Evolutionary conservation across 495 filamentous ascomycete genomes (phyloP).

Genomic region (Trichoderma gamsii): DNA sequence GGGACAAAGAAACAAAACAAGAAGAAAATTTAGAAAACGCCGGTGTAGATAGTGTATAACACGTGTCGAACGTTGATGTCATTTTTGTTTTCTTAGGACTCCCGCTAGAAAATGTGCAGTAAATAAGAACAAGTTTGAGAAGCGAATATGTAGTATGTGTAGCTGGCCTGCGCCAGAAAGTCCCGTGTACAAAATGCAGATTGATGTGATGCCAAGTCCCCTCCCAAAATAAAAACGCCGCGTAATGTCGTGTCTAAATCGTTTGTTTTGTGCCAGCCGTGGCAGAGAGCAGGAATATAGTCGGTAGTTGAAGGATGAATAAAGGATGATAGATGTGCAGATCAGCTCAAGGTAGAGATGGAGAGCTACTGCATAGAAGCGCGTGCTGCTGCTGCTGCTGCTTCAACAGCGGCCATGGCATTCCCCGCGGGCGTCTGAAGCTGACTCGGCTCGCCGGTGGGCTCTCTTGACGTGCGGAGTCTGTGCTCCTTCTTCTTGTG

Average conservation of each 20-base stretch:
- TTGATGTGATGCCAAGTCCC: background rate
- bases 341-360: background rate
- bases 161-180: background rate
- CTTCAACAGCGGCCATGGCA: background rate
- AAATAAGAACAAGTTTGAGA: constrained; percentile 8
- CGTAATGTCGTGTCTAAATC: constrained; percentile 8
- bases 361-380: background rate
- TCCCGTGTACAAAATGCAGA: background rate
- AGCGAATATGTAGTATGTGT: background rate
- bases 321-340: background rate
- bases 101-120: constrained; percentile 1
- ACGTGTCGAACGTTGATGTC: constrained; percentile 8
- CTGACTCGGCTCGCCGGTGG: constrained; percentile 2
- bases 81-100: background rate
- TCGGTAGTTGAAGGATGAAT: background rate
- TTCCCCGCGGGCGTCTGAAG: background rate
- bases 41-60: background rate
- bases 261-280: background rate
- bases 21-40: background rate
- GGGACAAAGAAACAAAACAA: background rate
- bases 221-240: constrained; percentile 1
- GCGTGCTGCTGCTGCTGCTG: background rate
- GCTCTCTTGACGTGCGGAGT: background rate
- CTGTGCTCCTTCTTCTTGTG: constrained; percentile 13
- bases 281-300: background rate